Percentiles rank a stretch among this genome's conserved stretches.
Conservation (phyloP, 805 yeast species). For the Candida succiphila region DNA sequence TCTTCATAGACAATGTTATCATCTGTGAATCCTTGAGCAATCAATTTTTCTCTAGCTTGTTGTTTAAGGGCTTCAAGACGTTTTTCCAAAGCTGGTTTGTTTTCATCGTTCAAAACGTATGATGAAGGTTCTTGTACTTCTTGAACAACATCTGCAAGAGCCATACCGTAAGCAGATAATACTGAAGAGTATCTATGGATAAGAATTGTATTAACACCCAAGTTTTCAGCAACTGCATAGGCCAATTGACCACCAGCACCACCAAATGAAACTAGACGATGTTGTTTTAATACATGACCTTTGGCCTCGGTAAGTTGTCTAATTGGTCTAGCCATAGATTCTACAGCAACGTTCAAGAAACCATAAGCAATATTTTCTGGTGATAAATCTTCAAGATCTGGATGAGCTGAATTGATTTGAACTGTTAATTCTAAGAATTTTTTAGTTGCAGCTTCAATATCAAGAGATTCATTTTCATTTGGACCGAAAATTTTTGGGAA, state of each 20-base stretch:
- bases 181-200: conserved; percentile 79
- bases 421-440: conserved; percentile 47
- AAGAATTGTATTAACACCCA: conserved; percentile 60
- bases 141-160: conserved; percentile 75
- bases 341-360: conserved; percentile 75
- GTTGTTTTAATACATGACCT: conserved; percentile 58
- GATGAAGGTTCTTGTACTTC: conserved; percentile 73
- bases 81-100: conserved; percentile 24
- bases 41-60: conserved; percentile 31
- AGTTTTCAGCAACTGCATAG: conserved; percentile 57
- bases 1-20: conserved; percentile 44
- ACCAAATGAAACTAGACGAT: conserved; percentile 75
- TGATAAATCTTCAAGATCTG: conserved; percentile 31
- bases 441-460: conserved; percentile 35
- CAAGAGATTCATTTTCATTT: conserved; percentile 62
- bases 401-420: conserved; percentile 42
- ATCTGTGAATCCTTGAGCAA: conserved; percentile 42
- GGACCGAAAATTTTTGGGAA: conserved; percentile 84
- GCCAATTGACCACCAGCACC: conserved; percentile 96
- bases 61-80: conserved; percentile 35
- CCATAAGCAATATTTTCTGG: conserved; percentile 72
- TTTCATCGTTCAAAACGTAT: conserved; percentile 24
- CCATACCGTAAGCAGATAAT: conserved; percentile 81
- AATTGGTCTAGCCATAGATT: conserved; percentile 86
- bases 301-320: conserved; percentile 78